Evolutionary conservation across 495 filamentous ascomycete genomes (phyloP), one percentile per base, ranked within the genome.

Genomic region (Tuber melanosporum): DNA sequence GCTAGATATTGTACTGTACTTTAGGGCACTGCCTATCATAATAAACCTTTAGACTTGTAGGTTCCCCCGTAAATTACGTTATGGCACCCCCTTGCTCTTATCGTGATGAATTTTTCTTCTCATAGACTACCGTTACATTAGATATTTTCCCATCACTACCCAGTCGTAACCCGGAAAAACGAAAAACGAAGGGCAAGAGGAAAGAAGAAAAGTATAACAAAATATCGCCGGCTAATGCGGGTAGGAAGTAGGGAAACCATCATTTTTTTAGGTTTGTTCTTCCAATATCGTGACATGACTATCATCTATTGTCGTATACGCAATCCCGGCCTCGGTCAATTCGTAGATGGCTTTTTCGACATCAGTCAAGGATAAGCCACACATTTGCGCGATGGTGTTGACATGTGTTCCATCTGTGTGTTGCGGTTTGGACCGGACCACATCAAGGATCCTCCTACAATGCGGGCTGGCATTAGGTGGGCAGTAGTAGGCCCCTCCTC

Each of bases 271-370:
- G 26, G 14, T 1, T 66, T 36, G 57, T 36, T 36, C 14, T 1
- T 82, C 80, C 77, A 82, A 74, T 71, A 76, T 42, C 49, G 76
- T 80, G 71, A 83, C 66, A 79, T 83, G 82, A 75, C 88, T 84
- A 79, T 99, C 95, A 86, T 98, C 94, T 42, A 94, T 86, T 17
- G 96, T 99, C 72, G 94, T 93, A 85, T 93, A 99, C 72, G 96
- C 92, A 82, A 93, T 79, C 71, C 94, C 93, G 39, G 89, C 83
- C 10, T 83, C 86, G 62, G 94, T 79, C 83, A 98, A 83, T 85
- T 98, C 94, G 75, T 95, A 91, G 14, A 91, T 90, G 47, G 91
- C 96, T 71, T 87, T 89, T 71, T 88, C 82, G 32, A 97, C 92
- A 71, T 97, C 93, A 42, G 86, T 86, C 43, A 89, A 83, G 3